phyloP scores from a whole-genome alignment of 345 rosid genomes.

The Barbarea vulgaris region DNA sequence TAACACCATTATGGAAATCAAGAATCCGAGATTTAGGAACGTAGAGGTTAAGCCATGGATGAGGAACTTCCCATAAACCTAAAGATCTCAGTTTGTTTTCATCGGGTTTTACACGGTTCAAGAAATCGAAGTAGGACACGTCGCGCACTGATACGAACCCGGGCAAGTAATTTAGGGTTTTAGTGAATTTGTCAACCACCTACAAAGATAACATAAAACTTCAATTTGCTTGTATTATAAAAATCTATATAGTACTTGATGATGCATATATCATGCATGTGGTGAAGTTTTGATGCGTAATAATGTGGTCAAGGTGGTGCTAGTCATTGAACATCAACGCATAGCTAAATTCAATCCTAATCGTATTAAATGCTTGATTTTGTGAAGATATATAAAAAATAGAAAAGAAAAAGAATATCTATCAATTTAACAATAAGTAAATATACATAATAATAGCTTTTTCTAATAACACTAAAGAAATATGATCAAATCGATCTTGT shows the following conservation, averaged over 20 bases:
- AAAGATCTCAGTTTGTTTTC: slow-evolving; percentile 70
- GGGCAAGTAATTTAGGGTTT: slow-evolving; percentile 40
- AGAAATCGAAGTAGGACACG: slow-evolving; percentile 68
- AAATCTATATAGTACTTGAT: slow-evolving; percentile 38
- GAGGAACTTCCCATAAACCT: slow-evolving; percentile 97
- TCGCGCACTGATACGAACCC: slow-evolving; percentile 58
- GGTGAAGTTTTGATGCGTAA: not conserved
- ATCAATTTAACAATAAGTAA: too few relatives aligned
- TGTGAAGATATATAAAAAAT: not conserved
- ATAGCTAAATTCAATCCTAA: too few relatives aligned
- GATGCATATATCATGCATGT: slow-evolving; percentile 44
- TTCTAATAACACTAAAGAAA: too few relatives aligned
- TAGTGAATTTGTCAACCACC: slow-evolving; percentile 46
- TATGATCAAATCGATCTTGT: too few relatives aligned
- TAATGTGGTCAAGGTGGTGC: not conserved
- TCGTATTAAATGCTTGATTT: not conserved
- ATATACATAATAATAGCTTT: too few relatives aligned
- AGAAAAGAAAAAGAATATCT: too few relatives aligned
- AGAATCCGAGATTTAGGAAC: slow-evolving; percentile 69
- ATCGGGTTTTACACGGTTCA: slow-evolving; percentile 75
- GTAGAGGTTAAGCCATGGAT: slow-evolving; percentile 97
- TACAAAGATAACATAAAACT: slow-evolving; percentile 9
- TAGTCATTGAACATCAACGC: too few relatives aligned
- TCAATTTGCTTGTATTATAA: not conserved
- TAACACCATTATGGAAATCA: slow-evolving; percentile 65